Evolutionary conservation across 768 basidiomycete species (phyloP).

Genomic region (Clitopilus hobsonii): DNA sequence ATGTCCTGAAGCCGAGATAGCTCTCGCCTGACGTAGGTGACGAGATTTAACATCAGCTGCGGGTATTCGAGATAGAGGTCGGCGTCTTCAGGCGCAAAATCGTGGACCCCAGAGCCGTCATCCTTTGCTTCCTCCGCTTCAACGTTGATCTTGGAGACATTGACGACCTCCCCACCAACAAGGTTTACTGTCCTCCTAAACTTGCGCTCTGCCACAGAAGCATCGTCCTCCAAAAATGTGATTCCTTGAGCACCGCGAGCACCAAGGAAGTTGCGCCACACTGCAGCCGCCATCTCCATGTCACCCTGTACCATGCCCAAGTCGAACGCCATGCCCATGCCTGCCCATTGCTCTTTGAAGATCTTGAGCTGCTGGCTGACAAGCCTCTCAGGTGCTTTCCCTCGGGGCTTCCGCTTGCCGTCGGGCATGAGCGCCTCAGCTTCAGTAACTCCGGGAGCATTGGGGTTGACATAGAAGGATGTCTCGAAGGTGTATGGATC

Average conservation of each 20-base stretch:
- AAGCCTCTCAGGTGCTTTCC: slow-evolving; percentile 67
- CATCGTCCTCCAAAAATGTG: slow-evolving; percentile 27
- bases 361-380: slow-evolving; percentile 88
- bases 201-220: slow-evolving; percentile 8
- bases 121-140: slow-evolving; percentile 57
- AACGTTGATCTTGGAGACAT: slow-evolving; percentile 52
- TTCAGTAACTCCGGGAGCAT: slow-evolving; percentile 18
- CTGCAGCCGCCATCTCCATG: slow-evolving; percentile 75
- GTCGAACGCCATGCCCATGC: slow-evolving; percentile 76
- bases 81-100: slow-evolving; percentile 56
- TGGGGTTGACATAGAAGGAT: slow-evolving; percentile 44
- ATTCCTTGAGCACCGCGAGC: slow-evolving; percentile 78
- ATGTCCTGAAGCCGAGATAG: slow-evolving; percentile 58
- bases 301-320: slow-evolving; percentile 73
- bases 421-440: slow-evolving; percentile 14
- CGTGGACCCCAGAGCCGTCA: slow-evolving; percentile 69
- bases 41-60: slow-evolving; percentile 66
- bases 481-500: slow-evolving; percentile 43
- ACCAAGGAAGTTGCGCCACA: slow-evolving; percentile 92
- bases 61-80: slow-evolving; percentile 72
- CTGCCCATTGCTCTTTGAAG: slow-evolving; percentile 88
- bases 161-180: slow-evolving; percentile 60
- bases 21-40: slow-evolving; percentile 70
- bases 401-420: slow-evolving; percentile 13
- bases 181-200: slow-evolving; percentile 69